phyloP scores from a whole-genome alignment of 2,329 filamentous ascomycete species.

The Blastomyces emzantsi region DNA sequence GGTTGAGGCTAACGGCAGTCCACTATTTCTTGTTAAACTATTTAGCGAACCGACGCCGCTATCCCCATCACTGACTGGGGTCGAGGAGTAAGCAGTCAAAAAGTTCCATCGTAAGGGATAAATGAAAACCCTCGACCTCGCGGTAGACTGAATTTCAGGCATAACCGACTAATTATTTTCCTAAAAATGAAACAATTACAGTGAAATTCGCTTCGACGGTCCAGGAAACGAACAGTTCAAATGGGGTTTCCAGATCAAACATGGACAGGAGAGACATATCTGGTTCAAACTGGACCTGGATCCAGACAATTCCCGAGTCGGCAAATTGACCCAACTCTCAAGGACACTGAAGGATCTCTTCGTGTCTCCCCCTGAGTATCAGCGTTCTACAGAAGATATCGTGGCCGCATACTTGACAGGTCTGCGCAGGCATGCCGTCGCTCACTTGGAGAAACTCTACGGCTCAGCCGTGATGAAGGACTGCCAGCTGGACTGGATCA shows the following conservation, averaged over 20 bases:
- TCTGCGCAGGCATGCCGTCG: slow-evolving; percentile 4
- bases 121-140: not conserved
- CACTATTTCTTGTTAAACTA: not conserved
- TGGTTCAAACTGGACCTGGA: slow-evolving; percentile 8
- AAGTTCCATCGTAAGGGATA: slow-evolving; percentile 8
- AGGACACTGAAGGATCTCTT: slow-evolving; percentile 6
- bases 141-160: not conserved
- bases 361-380: slow-evolving; percentile 7
- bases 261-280: slow-evolving; percentile 7
- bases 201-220: slow-evolving; percentile 6
- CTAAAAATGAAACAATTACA: not conserved
- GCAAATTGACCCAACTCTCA: slow-evolving; percentile 8
- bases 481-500: slow-evolving; percentile 6
- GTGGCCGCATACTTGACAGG: slow-evolving; percentile 7
- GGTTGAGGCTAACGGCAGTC: not conserved
- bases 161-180: not conserved
- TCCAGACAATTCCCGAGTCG: slow-evolving; percentile 4
- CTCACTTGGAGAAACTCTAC: slow-evolving; percentile 8
- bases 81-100: slow-evolving; percentile 8
- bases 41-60: slow-evolving; percentile 2
- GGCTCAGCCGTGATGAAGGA: slow-evolving; percentile 6
- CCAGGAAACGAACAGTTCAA: slow-evolving; percentile 6
- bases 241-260: slow-evolving; percentile 8
- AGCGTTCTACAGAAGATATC: slow-evolving; percentile 6
- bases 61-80: slow-evolving; percentile 8